Percentiles rank a stretch among this genome's conserved stretches.
Evolutionary conservation across 208 protist genomes (phyloP).

Genomic region (Willaertia magna): DNA sequence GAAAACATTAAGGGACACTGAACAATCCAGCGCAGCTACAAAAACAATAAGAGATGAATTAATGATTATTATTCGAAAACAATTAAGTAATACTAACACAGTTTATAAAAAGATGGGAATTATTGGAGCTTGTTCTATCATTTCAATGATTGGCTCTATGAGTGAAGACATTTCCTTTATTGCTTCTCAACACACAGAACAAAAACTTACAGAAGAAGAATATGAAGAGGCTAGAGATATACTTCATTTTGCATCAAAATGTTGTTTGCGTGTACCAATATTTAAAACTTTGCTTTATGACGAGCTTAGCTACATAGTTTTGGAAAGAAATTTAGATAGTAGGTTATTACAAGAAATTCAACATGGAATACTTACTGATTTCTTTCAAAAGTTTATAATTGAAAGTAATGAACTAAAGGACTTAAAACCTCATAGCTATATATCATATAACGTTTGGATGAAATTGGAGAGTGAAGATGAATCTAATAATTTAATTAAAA

Average conservation of each 20-base stretch:
- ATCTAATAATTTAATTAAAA: background rate
- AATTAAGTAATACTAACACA: background rate
- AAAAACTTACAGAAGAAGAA: background rate
- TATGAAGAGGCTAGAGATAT: background rate
- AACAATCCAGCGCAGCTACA: no score
- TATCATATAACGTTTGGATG: background rate
- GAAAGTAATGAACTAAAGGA: background rate
- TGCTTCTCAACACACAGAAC: background rate
- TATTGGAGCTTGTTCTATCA: background rate
- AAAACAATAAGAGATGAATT: background rate
- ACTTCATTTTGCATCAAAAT: background rate
- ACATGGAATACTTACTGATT: background rate
- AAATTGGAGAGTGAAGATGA: background rate
- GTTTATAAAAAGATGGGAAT: background rate
- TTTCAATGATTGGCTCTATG: background rate
- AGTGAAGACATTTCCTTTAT: background rate
- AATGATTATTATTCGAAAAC: background rate
- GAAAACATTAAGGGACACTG: background rate
- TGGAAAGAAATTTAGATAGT: background rate
- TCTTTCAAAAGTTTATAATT: background rate
- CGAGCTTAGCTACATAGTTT: background rate
- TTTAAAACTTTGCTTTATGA: background rate
- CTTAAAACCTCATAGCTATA: background rate
- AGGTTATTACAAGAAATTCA: background rate
- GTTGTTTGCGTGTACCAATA: background rate